These are phyloP conservation scores for Heliosperma pusillum DNA, from an alignment of 148 eudicot species.

Conservation along the genomic window DNA sequence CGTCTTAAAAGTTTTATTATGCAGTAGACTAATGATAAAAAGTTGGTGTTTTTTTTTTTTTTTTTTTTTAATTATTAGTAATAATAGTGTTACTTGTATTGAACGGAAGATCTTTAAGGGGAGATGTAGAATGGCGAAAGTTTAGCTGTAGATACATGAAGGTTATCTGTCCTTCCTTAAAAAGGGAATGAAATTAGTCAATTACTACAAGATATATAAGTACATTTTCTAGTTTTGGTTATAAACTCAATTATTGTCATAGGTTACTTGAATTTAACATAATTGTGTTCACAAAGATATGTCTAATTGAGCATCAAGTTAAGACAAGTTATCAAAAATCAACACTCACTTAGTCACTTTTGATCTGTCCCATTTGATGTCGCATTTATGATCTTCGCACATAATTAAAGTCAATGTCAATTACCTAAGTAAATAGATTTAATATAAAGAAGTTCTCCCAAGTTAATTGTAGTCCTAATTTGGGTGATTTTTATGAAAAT, in stretches of 20 bases:
- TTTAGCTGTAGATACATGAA: not conserved
- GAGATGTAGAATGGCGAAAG: not conserved
- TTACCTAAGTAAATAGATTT: too few relatives aligned
- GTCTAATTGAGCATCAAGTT: not conserved
- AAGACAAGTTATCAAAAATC: not conserved
- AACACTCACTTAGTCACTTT: too few relatives aligned
- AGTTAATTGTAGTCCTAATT: too few relatives aligned
- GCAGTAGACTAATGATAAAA: too few relatives aligned
- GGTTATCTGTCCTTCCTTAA: not conserved
- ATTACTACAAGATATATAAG: not conserved
- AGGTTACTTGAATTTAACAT: not conserved
- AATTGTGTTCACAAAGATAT: not conserved
- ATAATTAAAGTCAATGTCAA: too few relatives aligned
- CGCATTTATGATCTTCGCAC: too few relatives aligned
- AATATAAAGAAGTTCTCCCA: too few relatives aligned
- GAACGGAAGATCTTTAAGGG: conserved; percentile 4
- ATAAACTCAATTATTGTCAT: not conserved
- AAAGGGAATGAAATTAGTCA: conserved; percentile 12
- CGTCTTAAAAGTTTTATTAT: too few relatives aligned
- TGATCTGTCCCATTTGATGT: too few relatives aligned
- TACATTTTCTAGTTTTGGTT: conserved; percentile 2
- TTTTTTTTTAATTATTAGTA: too few relatives aligned
- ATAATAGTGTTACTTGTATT: conserved; percentile 3
- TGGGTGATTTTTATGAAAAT: not conserved
- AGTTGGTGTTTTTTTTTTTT: too few relatives aligned